Conservation (phyloP, 139 green algal genomes). For the Medakamo hakoo region DNA sequence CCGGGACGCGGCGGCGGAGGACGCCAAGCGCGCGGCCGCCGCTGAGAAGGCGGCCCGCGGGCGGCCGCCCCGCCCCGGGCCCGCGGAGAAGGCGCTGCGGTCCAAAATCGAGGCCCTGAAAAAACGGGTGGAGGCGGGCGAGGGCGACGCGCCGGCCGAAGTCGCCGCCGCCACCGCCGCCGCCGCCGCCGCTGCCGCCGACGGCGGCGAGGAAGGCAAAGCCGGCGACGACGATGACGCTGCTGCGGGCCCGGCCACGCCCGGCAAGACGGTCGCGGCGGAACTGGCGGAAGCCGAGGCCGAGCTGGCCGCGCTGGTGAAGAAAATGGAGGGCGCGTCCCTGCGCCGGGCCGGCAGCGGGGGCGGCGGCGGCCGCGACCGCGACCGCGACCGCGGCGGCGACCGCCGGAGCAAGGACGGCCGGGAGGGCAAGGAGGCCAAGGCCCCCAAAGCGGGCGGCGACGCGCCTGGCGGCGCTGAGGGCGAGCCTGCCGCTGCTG, state of each 20-base stretch:
- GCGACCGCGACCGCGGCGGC: background rate
- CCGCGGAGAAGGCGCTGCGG: constrained; percentile 32
- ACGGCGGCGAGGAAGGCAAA: background rate
- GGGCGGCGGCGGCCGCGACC: no score
- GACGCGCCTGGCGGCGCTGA: no score
- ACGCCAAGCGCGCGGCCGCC: constrained; percentile 36
- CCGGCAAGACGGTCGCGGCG: constrained; percentile 3
- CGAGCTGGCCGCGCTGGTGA: constrained; percentile 14
- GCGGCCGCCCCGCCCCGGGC: background rate
- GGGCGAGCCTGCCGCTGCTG: no score
- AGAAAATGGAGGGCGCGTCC: constrained; percentile 34
- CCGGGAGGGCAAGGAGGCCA: no score
- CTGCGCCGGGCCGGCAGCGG: no score
- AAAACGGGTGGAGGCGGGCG: constrained; percentile 14
- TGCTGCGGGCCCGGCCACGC: constrained; percentile 16
- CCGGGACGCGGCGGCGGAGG: constrained; percentile 44
- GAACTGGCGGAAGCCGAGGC: constrained; percentile 4
- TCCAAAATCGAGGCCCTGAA: constrained; percentile 35
- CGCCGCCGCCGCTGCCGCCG: constrained; percentile 1
- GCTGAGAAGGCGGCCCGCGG: constrained; percentile 10
- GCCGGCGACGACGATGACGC: constrained; percentile 20
- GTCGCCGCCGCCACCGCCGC: constrained; percentile 1
- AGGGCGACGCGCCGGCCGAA: constrained; percentile 14
- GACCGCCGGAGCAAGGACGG: constrained; percentile 1
- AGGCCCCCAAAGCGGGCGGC: no score